Evolutionary conservation across 495 filamentous ascomycete species (phyloP).

Genomic region (Oleoguttula mirabilis): DNA sequence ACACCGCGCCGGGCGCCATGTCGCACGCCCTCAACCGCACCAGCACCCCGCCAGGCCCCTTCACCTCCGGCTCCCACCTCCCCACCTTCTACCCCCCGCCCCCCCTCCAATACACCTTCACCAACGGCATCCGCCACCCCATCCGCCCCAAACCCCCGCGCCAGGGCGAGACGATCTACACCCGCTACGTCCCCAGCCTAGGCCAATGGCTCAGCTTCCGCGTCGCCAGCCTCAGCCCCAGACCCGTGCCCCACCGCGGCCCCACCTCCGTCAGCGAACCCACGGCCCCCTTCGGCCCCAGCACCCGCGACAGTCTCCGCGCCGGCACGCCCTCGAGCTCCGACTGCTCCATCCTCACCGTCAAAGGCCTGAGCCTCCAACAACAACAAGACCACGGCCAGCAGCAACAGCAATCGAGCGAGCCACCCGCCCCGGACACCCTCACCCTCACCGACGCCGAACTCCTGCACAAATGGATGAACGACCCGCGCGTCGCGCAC

Average conservation of each 20-base stretch:
- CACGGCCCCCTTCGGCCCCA: conserved; percentile 11
- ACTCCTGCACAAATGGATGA: conserved; percentile 82
- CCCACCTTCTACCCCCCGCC: conserved; percentile 84
- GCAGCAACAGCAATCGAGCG: conserved; percentile 26
- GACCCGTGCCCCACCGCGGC: conserved; percentile 42
- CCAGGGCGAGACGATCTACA: conserved; percentile 82
- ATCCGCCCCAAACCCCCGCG: conserved; percentile 78
- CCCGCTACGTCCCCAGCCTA: conserved; percentile 69
- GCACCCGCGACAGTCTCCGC: conserved; percentile 5
- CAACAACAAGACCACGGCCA: neutral
- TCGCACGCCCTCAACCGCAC: neutral
- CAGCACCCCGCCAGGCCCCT: conserved; percentile 45
- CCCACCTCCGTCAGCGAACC: conserved; percentile 29
- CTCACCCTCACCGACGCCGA: conserved; percentile 44
- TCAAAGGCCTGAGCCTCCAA: conserved; percentile 25
- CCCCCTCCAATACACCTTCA: conserved; percentile 68
- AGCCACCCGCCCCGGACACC: conserved; percentile 31
- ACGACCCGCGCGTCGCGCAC: conserved; percentile 65
- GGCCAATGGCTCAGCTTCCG: conserved; percentile 82
- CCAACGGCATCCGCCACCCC: conserved; percentile 71
- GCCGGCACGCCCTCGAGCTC: neutral
- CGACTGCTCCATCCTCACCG: conserved; percentile 23
- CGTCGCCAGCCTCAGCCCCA: conserved; percentile 49
- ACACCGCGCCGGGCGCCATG: conserved; percentile 22
- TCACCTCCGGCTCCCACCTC: conserved; percentile 64